These are phyloP conservation scores for Lathyrus tuberosus DNA, from an alignment of 306 rosid species.

Conservation along the genomic window DNA sequence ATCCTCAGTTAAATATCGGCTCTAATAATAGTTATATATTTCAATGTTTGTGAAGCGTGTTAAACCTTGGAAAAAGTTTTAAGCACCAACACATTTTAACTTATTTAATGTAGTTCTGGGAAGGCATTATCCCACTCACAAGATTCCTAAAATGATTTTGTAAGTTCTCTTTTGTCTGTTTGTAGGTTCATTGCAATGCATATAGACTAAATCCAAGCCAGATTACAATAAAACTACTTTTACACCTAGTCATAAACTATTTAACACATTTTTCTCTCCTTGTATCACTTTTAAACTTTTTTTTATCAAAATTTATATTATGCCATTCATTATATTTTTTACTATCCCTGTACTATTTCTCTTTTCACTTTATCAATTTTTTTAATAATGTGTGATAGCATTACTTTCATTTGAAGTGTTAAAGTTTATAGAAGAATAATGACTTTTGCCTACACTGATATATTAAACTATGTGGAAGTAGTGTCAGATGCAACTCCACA, in stretches of 20 bases:
- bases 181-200: slow-evolving; percentile 2
- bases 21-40: neutral
- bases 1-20: too few relatives aligned
- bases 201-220: slow-evolving; percentile 1
- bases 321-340: neutral
- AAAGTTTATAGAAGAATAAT: slow-evolving; percentile 8
- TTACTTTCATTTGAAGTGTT: neutral
- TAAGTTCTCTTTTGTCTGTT: neutral
- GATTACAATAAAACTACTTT: neutral
- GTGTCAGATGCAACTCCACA: slow-evolving; percentile 32
- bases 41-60: neutral
- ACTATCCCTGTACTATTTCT: neutral
- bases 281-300: neutral
- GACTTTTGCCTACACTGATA: slow-evolving; percentile 10
- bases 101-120: neutral
- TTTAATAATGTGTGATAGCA: neutral
- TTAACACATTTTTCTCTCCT: neutral
- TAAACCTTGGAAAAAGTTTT: neutral
- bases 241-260: neutral
- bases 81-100: slow-evolving; percentile 1
- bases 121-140: slow-evolving; percentile 2
- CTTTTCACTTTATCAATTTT: neutral
- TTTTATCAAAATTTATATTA: neutral
- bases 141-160: neutral
- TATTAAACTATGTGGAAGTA: slow-evolving; percentile 12